These are phyloP conservation scores for Neurospora hispaniola DNA, from an alignment of 495 filamentous ascomycete species.

Conservation along the genomic window DNA sequence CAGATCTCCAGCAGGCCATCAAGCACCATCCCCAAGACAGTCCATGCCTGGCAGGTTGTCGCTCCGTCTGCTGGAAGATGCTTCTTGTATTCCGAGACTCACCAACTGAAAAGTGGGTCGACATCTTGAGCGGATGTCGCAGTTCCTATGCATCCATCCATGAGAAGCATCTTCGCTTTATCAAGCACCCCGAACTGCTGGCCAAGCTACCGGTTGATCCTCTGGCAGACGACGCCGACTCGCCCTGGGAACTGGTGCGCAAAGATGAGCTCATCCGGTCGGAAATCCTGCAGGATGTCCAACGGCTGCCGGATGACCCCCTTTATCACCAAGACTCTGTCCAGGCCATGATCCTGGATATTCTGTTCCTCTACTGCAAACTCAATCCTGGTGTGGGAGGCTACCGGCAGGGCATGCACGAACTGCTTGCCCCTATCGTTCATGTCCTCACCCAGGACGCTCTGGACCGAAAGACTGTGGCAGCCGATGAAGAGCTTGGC, in stretches of 20 bases:
- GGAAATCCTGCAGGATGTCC: slow-evolving; percentile 94
- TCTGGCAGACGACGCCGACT: slow-evolving; percentile 74
- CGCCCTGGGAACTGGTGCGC: slow-evolving; percentile 78
- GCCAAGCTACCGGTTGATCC: slow-evolving; percentile 64
- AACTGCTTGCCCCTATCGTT: slow-evolving; percentile 80
- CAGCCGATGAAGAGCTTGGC: slow-evolving; percentile 23
- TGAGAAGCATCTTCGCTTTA: slow-evolving; percentile 64
- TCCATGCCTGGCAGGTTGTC: slow-evolving; percentile 60
- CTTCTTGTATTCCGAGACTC: slow-evolving; percentile 72
- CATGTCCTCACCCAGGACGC: slow-evolving; percentile 84
- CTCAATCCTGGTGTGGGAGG: slow-evolving; percentile 72
- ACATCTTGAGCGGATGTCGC: slow-evolving; percentile 55
- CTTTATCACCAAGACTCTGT: slow-evolving; percentile 76
- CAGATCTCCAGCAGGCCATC: slow-evolving; percentile 56
- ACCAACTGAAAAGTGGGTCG: slow-evolving; percentile 56
- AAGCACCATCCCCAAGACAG: slow-evolving; percentile 43
- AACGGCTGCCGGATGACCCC: slow-evolving; percentile 80
- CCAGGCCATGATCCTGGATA: slow-evolving; percentile 74
- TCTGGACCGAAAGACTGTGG: slow-evolving; percentile 29
- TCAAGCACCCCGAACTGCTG: slow-evolving; percentile 72
- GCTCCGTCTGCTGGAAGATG: slow-evolving; percentile 91
- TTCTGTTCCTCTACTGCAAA: slow-evolving; percentile 91
- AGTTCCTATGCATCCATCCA: slow-evolving; percentile 61
- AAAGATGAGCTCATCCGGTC: slow-evolving; percentile 72
- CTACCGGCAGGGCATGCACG: slow-evolving; percentile 97